These are phyloP conservation scores for Triadica sebifera DNA, from an alignment of 345 rosid genomes.

Conservation along the genomic window DNA sequence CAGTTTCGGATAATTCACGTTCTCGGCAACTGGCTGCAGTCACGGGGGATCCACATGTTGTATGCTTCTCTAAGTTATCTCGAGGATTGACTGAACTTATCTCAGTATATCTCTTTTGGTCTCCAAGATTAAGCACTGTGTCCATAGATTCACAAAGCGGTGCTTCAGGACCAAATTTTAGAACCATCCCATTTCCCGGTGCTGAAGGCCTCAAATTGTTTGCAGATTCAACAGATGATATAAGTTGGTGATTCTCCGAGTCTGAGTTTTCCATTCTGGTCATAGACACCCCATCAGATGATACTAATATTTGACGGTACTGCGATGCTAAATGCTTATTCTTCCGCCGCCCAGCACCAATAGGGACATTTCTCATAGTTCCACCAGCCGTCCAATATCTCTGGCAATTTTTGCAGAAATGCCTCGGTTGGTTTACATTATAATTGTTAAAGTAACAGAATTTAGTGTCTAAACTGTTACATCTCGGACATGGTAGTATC, in stretches of 20 bases:
- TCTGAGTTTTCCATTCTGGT: slow-evolving; percentile 42
- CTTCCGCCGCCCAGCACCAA: slow-evolving; percentile 95
- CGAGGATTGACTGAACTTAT: slow-evolving; percentile 25
- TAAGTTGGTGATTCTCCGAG: slow-evolving; percentile 34
- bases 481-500: slow-evolving; percentile 86
- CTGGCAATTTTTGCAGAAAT: slow-evolving; percentile 93
- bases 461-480: slow-evolving; percentile 92
- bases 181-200: slow-evolving; percentile 45
- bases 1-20: slow-evolving; percentile 28
- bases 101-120: slow-evolving; percentile 36
- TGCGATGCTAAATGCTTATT: slow-evolving; percentile 75
- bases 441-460: slow-evolving; percentile 95
- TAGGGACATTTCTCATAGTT: slow-evolving; percentile 90
- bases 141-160: slow-evolving; percentile 58
- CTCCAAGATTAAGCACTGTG: slow-evolving; percentile 43
- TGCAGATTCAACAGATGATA: slow-evolving; percentile 32
- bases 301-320: slow-evolving; percentile 63
- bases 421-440: slow-evolving; percentile 89
- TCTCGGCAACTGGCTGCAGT: slow-evolving; percentile 29
- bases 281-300: slow-evolving; percentile 47
- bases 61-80: slow-evolving; percentile 37
- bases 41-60: slow-evolving; percentile 38
- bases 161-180: slow-evolving; percentile 61
- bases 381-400: slow-evolving; percentile 99
- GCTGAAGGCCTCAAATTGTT: slow-evolving; percentile 38